Conservation (phyloP, 768 basidiomycete species). For the Cyclocybe aegerita region DNA sequence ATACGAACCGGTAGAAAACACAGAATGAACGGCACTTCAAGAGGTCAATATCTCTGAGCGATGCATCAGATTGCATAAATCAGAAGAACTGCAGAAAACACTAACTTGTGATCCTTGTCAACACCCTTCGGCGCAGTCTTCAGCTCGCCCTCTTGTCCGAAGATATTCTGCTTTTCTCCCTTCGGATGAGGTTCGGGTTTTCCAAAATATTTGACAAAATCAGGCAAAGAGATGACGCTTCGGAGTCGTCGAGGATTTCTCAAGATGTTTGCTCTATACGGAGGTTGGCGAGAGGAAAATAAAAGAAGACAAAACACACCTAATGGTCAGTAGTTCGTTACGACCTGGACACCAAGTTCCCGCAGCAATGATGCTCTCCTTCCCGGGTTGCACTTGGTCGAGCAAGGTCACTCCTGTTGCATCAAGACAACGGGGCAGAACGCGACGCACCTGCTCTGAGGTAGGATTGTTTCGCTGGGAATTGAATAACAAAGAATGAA, state of each 20-base stretch:
- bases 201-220: slow-evolving; percentile 81
- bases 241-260: slow-evolving; percentile 64
- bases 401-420: slow-evolving; percentile 1
- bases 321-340: slow-evolving; percentile 77
- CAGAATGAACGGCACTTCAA: slow-evolving; percentile 80
- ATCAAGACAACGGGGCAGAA: background rate
- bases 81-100: slow-evolving; percentile 5
- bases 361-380: slow-evolving; percentile 71
- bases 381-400: slow-evolving; percentile 59
- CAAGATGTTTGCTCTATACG: slow-evolving; percentile 57
- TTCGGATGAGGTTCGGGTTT: slow-evolving; percentile 59
- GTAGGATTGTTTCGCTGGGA: background rate
- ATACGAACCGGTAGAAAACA: slow-evolving; percentile 58
- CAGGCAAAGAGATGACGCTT: slow-evolving; percentile 59
- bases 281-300: background rate
- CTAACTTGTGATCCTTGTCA: slow-evolving; percentile 75
- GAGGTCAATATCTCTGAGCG: slow-evolving; percentile 81
- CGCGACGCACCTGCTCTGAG: slow-evolving; percentile 28
- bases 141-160: slow-evolving; percentile 83
- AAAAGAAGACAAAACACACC: slow-evolving; percentile 37
- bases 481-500: background rate
- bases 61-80: background rate
- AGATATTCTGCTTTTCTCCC: slow-evolving; percentile 72
- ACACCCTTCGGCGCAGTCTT: slow-evolving; percentile 93
- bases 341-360: slow-evolving; percentile 80